Evolutionary conservation across 1,284 basidiomycete species (phyloP).

Genomic region (Malassezia dermatis): DNA sequence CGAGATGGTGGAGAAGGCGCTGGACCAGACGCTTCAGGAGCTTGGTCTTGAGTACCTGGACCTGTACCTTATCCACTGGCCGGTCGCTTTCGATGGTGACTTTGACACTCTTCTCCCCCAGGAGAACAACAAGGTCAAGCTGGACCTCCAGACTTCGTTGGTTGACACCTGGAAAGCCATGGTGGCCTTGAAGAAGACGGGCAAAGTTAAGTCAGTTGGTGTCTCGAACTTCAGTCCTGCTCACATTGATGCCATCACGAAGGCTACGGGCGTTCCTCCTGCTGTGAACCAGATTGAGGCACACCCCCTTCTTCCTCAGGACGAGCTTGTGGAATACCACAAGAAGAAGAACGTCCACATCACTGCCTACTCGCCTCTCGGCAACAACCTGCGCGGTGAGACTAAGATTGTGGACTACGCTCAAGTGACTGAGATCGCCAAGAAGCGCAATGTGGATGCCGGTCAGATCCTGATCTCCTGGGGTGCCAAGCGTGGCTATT

Average conservation of each 20-base stretch:
- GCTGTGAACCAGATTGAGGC: slow-evolving; percentile 73
- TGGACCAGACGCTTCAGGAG: slow-evolving; percentile 49
- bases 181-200: slow-evolving; percentile 54
- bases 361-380: slow-evolving; percentile 50
- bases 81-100: slow-evolving; percentile 51
- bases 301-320: slow-evolving; percentile 56
- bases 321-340: slow-evolving; percentile 36
- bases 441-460: slow-evolving; percentile 42
- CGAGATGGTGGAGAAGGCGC: slow-evolving; percentile 43
- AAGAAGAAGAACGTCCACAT: slow-evolving; percentile 42
- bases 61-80: slow-evolving; percentile 71
- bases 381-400: slow-evolving; percentile 42
- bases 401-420: slow-evolving; percentile 41
- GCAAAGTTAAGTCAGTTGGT: slow-evolving; percentile 49
- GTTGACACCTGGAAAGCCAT: slow-evolving; percentile 73
- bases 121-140: slow-evolving; percentile 51
- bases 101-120: slow-evolving; percentile 52
- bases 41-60: slow-evolving; percentile 49
- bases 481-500: slow-evolving; percentile 47
- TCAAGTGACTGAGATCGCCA: slow-evolving; percentile 44
- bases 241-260: slow-evolving; percentile 61
- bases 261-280: slow-evolving; percentile 65
- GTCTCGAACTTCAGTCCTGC: slow-evolving; percentile 71
- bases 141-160: slow-evolving; percentile 58
- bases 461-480: slow-evolving; percentile 49